phyloP scores from a whole-genome alignment of 2,329 filamentous ascomycete genomes.

The Fusarium hostae region DNA sequence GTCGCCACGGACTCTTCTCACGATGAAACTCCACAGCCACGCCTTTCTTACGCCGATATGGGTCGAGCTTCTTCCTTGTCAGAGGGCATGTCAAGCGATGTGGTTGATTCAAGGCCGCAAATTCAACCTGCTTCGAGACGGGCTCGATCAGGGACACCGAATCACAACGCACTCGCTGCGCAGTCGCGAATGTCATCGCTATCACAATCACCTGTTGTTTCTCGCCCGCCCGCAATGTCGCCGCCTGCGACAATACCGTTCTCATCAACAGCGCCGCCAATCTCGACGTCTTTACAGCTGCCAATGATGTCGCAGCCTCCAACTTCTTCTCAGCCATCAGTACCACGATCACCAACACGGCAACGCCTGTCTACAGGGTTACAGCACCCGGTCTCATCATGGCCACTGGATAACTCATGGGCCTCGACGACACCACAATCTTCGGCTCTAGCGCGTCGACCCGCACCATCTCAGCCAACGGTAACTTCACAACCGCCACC shows the following conservation, averaged over 20 bases:
- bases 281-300: not conserved
- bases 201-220: not conserved
- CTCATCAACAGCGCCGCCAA: not conserved
- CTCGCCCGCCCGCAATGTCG: not conserved
- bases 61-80: not conserved
- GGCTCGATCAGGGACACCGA: not conserved
- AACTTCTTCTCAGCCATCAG: not conserved
- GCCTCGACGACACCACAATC: not conserved
- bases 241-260: not conserved
- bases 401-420: not conserved
- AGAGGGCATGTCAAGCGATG: not conserved
- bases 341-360: not conserved
- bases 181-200: not conserved
- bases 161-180: not conserved
- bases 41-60: not conserved
- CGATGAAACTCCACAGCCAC: not conserved
- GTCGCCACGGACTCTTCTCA: not conserved
- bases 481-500: not conserved
- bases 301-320: not conserved
- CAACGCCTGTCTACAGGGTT: not conserved
- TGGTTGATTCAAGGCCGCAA: not conserved
- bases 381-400: not conserved
- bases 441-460: not conserved
- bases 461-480: not conserved
- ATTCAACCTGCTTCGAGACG: not conserved